Evolutionary conservation across 768 basidiomycete species (phyloP).

Genomic region (Hygrophoropsis aurantiaca): DNA sequence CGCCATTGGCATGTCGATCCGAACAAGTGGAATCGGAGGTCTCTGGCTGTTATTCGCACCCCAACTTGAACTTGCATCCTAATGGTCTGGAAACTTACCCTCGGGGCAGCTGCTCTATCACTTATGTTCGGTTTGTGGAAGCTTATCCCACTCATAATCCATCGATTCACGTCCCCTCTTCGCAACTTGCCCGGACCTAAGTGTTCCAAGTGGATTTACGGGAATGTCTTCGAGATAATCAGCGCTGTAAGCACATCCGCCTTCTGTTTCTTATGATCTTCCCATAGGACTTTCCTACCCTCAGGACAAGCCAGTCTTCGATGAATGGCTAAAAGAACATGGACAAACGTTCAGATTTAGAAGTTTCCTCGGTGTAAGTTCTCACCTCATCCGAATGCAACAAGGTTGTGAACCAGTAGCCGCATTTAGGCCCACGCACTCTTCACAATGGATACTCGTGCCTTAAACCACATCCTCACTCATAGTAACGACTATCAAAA

Average conservation of each 20-base stretch:
- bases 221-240: constrained; percentile 46
- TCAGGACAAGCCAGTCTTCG: constrained; percentile 25
- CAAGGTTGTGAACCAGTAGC: not conserved
- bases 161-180: constrained; percentile 40
- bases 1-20: too few species aligned
- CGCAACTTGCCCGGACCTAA: constrained; percentile 53
- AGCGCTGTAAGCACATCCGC: constrained; percentile 32
- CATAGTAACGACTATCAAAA: constrained; percentile 55
- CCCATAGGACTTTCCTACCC: too few species aligned
- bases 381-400: not conserved
- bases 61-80: not conserved
- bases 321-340: constrained; percentile 47
- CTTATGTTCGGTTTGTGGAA: constrained; percentile 32
- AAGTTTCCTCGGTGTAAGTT: constrained; percentile 41
- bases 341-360: constrained; percentile 44
- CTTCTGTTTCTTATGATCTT: too few species aligned
- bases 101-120: constrained; percentile 6
- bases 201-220: constrained; percentile 43
- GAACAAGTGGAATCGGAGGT: too few species aligned
- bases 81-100: constrained; percentile 2
- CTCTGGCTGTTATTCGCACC: too few species aligned
- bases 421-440: constrained; percentile 35
- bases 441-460: constrained; percentile 56
- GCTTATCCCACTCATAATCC: constrained; percentile 27
- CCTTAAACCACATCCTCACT: constrained; percentile 57